phyloP scores from a whole-genome alignment of 1,139 yeast genomes.

The Diutina scorzettiae region DNA sequence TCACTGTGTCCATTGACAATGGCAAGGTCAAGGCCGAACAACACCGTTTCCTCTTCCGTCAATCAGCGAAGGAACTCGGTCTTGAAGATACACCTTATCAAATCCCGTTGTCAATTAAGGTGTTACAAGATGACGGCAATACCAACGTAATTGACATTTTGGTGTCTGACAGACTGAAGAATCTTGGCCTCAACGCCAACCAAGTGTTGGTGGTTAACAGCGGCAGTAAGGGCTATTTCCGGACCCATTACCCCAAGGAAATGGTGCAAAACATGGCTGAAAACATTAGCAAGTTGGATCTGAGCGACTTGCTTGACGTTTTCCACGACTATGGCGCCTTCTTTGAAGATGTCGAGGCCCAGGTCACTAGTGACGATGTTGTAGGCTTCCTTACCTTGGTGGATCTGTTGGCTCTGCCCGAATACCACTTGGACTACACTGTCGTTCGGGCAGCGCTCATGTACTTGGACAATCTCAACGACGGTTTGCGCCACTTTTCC shows the following conservation, averaged over 20 bases:
- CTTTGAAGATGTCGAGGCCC: slow-evolving; percentile 9
- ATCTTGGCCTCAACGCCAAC: slow-evolving; percentile 18
- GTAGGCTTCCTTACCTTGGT: not conserved
- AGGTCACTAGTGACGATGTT: not conserved
- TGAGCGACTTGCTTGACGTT: slow-evolving; percentile 22
- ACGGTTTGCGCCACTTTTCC: slow-evolving; percentile 19
- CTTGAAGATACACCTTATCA: slow-evolving; percentile 25
- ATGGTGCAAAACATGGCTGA: slow-evolving; percentile 12
- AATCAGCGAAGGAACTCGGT: slow-evolving; percentile 11
- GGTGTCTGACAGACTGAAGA: slow-evolving; percentile 35
- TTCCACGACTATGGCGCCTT: slow-evolving; percentile 27
- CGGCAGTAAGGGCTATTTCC: not conserved
- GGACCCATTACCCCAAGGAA: not conserved
- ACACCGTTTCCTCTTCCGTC: slow-evolving; percentile 25
- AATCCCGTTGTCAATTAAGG: slow-evolving; percentile 39
- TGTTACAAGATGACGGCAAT: slow-evolving; percentile 15
- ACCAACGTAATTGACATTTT: slow-evolving; percentile 27
- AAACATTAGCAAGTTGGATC: slow-evolving; percentile 12
- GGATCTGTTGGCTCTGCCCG: not conserved
- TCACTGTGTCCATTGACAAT: slow-evolving; percentile 23
- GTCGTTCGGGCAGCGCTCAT: slow-evolving; percentile 21
- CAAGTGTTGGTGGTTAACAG: slow-evolving; percentile 11
- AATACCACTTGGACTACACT: slow-evolving; percentile 15
- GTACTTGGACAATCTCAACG: slow-evolving; percentile 21
- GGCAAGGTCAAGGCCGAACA: slow-evolving; percentile 33